Evolutionary conservation across 768 basidiomycete species (phyloP), one percentile per base, ranked within the genome.

Genomic region (Leccinellum rugosiceps): DNA sequence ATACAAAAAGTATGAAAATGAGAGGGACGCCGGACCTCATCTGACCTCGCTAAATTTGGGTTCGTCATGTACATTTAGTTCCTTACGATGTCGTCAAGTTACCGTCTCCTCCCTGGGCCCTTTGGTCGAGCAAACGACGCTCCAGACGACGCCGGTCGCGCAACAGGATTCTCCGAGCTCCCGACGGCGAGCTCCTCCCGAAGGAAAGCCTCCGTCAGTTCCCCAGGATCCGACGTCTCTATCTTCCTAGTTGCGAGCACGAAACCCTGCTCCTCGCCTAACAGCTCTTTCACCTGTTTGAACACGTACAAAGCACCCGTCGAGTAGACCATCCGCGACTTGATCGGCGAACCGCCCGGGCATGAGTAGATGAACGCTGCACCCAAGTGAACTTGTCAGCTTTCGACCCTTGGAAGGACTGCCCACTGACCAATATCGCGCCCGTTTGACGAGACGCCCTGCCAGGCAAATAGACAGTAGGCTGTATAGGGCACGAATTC

Each of bases 351-450:
- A 14, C 73, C 66, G 3, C 86, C 80, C 0, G 95, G 95, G 70
- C 95, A 98, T 19, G 89, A 90, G 73, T 98, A 98, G 56, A 97
- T 90, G 73, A 94, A 94, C 50, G 90, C 89, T 93, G n/a, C n/a
- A n/a, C n/a, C n/a, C n/a, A n/a, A n/a, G n/a, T 60, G 7, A n/a
- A 19, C 14, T 25, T 4, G 48, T 59, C 50, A 59, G 32, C 51
- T 17, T 41, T 44, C 35, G 43, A 19, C 31, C 28, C 44, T 15
- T 53, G 11, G 44, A 41, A 13, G 26, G 13, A 34, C 25, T 13
- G 15, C 31, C 4, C 2, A 66, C 82, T 60, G 55, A 92, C 90
- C 75, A 56, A 91, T 80, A 55, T 88, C 81, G 28, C 85, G 81
- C 30, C 74, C 75, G 2, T 75, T 67, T n/a, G 76, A 67, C 1